Base-by-base conservation (phyloP, 495 filamentous ascomycete genomes). In the Annulohypoxylon bovei region DNA sequence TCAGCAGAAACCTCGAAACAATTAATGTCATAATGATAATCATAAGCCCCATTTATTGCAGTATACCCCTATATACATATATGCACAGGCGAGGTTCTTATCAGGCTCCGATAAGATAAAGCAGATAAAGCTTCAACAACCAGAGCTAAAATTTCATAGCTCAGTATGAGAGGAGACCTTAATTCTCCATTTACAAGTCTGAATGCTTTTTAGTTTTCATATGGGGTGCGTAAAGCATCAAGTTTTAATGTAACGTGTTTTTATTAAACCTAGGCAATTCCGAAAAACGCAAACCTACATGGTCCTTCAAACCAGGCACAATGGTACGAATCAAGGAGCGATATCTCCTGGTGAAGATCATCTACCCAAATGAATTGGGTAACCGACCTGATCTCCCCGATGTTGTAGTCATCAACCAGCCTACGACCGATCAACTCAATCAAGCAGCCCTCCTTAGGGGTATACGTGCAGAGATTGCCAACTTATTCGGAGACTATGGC, bases 311-410 rank as follows among this genome's bases (percentile, higher is more conserved):
- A 28, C 6, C n/a, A 30, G n/a, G 28, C 55, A 79, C 44, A n/a
- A 99, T 99, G 95, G 95, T 98, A 65, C 93, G 95, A 75, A 82
- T 97, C 69, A 99, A 99, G 82, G 88, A 95, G 78, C 91, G 95
- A 64, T 99, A 99, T 77, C 89, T 99, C 39, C 88, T 98, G 30
- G 86, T 98, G 56, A 90, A 94, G 77, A 93, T 98, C 73, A 87
- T 98, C 62, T 98, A 98, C 78, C 92, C 94, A 12, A 85, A 89
- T 12, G 77, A 81, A 28, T 78, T 77, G 40, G 80, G 80, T 60
- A 71, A 59, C 60, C 77, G 78, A 37, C 33, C 67, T 22, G 68
- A 80, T 27, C 71, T 89, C 12, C 83, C 88, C 1, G 83, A 85
- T 71, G 68, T 90, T 55, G 76, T 97, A 16, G 83, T 87, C 55